These are phyloP conservation scores for Chlorophyllum brunneum DNA, from an alignment of 768 basidiomycete genomes.

Conservation along the genomic window DNA sequence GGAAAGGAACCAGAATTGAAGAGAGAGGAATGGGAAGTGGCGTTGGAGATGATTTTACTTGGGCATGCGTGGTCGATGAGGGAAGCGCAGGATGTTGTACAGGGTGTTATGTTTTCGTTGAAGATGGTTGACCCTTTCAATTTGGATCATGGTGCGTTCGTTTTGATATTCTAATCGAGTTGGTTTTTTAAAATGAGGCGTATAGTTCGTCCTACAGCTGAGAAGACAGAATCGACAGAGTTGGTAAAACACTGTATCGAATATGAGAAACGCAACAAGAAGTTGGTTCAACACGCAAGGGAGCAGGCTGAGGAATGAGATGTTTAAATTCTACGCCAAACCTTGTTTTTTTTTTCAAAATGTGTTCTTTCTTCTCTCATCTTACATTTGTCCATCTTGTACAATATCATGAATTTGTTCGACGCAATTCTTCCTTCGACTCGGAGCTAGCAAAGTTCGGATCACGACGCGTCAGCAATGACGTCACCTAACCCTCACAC, in stretches of 20 bases:
- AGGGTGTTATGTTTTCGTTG: constrained; percentile 9
- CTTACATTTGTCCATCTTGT: too few species aligned
- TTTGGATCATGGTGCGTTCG: constrained; percentile 22
- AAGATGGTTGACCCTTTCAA: constrained; percentile 27
- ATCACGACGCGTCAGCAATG: too few species aligned
- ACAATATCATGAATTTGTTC: too few species aligned
- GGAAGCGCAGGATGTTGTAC: constrained; percentile 5
- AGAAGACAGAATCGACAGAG: constrained; percentile 15
- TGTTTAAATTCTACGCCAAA: not conserved
- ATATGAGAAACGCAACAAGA: constrained; percentile 24
- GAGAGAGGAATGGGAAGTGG: constrained; percentile 9
- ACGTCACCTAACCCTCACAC: not conserved
- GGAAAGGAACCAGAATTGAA: constrained; percentile 11
- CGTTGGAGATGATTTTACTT: constrained; percentile 13
- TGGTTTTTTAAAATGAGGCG: not conserved
- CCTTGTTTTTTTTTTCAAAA: not conserved
- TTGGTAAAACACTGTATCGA: constrained; percentile 22
- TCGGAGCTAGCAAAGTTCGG: too few species aligned
- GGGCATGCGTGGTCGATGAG: constrained; percentile 8
- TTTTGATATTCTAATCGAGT: not conserved
- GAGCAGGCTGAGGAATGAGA: not conserved
- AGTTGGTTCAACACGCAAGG: not conserved
- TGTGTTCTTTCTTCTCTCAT: too few species aligned
- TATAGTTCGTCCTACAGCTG: constrained; percentile 23
- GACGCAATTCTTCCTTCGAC: too few species aligned